Evolutionary conservation across 306 rosid genomes (phyloP), one percentile per base, ranked within the genome.

Genomic region (Senna siamea): DNA sequence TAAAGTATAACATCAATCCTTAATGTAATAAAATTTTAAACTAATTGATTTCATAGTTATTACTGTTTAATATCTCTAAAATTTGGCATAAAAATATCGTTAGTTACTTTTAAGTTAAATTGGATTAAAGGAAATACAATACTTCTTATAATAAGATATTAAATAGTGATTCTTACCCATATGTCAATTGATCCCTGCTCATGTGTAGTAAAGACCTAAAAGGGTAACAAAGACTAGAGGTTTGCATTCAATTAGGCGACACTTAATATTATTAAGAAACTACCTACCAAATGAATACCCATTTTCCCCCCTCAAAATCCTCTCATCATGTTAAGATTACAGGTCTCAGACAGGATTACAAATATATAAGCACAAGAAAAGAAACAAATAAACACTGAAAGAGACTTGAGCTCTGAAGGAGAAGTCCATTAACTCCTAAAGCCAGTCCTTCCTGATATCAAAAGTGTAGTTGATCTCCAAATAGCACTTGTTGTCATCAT

Each of bases 381-480:
- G 71, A 80, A 80, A 78, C 65, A 65, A 74, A 74, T 73, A 58
- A 75, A 73, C 74, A 68, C 73, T 20, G 81, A 85, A 77, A 70
- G 75, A 79, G 80, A 85, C 73, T 76, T 81, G 53, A 68, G 55
- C 74, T 74, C 53, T 63, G 54, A 46, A 47, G 56, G 67, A 75
- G 50, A 72, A 70, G 12, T 78, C 65, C 30, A 38, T 73, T 81
- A 48, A 79, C 41, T 69, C 44, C 44, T 79, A 78, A 50, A 69
- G 90, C 97, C 98, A 93, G 4, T 93, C 96, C 80, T 81, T 93
- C 71, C 84, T 72, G 77, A 93, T 93, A 52, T 93, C 96, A 66
- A 93, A 90, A 51, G 86, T 83, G 85, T 93, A 93, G 81, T 90
- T 90, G 81, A 93, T 90, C 89, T 90, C 97, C 91, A 90, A 85